Evolutionary conservation across 768 basidiomycete genomes (phyloP), one percentile per base, ranked within the genome.

Genomic region (Gloeostereum incarnatum): DNA sequence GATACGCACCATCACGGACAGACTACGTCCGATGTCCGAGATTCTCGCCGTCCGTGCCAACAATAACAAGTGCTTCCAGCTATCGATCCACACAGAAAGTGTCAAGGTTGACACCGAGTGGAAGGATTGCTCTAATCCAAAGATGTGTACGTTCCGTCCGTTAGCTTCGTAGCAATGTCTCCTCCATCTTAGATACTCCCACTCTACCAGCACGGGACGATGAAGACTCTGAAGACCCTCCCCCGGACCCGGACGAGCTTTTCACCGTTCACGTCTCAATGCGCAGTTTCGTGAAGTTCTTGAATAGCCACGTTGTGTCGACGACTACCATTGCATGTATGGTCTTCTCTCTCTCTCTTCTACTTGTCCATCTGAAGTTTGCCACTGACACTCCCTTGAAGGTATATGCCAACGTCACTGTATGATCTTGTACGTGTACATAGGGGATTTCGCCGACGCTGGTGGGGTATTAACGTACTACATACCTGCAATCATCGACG

Each of bases 381-480:
- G 35, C n/a, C 3, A n/a, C 32, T 29, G 9, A 30, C 11, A 2
- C 33, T 19, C 25, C 37, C 11, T 22, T 0, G 50, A n/a, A 92
- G 88, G 82, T 51, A 69, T 92, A 35, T 92, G 89, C 52, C 76
- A 80, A 46, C 69, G 77, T 41, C 82, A 90, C 45, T 91, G 87
- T 52, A 68, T 86, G 42, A 91, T 92, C 47, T 69, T 91, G 36
- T 92, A 91, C 45, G 87, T 91, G 38, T 92, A 91, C 51, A 81
- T 91, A 31, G 89, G 89, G 7, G 80, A 87, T 22, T 69, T 80
- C 8, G 73, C 74, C 4, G 78, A 86, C 40, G 75, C 81, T 0
- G 85, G 88, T 31, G 89, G 87, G 2, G 84, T 92, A 29, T 63
- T 92, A 45, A 92, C 89, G 2, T 91, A 85, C 53, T 92, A 90